Percentiles rank a stretch among this genome's conserved stretches.
These are phyloP conservation scores for Daucus carota DNA, from an alignment of 129 eudicot species.

Conservation along the genomic window DNA sequence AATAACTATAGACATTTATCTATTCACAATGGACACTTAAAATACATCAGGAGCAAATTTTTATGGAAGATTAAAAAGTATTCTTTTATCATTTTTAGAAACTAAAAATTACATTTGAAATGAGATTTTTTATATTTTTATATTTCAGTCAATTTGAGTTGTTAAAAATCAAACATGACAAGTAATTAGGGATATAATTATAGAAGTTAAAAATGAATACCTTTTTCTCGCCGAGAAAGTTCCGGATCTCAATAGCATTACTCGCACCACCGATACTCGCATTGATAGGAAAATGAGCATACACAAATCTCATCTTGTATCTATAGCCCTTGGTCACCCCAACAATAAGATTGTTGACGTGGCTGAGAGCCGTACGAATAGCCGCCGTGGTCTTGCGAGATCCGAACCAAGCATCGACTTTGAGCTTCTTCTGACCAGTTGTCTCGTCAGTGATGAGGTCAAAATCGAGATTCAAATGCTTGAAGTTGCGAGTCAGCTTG, in stretches of 20 bases:
- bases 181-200: too few species aligned
- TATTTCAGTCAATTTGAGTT: too few species aligned
- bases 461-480: conserved; percentile 13
- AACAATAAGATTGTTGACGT: neutral
- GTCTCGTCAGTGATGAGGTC: neutral
- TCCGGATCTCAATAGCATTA: conserved; percentile 9
- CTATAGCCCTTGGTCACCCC: conserved; percentile 6
- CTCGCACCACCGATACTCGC: neutral
- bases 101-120: too few species aligned
- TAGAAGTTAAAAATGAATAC: neutral
- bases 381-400: conserved; percentile 6
- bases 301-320: conserved; percentile 13
- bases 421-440: conserved; percentile 3
- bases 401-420: conserved; percentile 7
- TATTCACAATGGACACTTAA: too few species aligned
- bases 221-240: conserved; percentile 15
- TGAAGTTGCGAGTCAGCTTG: neutral
- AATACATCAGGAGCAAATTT: too few species aligned
- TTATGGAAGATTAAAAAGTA: too few species aligned
- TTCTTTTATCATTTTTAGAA: too few species aligned
- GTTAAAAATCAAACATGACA: too few species aligned
- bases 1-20: too few species aligned
- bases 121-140: too few species aligned
- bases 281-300: conserved; percentile 13
- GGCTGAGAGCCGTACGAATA: conserved; percentile 9